Conservation (phyloP, 192 early-diverging fungal species). For the Jimgerdemannia flammicorona region DNA sequence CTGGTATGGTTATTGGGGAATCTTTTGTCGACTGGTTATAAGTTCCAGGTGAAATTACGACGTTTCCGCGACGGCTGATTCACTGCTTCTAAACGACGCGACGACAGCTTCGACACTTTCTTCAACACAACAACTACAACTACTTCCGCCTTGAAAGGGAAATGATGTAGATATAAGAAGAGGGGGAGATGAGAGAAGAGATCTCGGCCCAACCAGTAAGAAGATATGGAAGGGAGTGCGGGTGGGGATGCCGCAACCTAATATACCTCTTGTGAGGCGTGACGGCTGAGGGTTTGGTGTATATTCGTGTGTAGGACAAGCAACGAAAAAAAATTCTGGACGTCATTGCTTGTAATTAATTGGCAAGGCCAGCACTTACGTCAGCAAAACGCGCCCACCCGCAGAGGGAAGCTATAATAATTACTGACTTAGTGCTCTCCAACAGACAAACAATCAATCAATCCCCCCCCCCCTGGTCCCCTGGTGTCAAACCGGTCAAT, state of each 20-base stretch:
- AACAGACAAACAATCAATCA: neutral
- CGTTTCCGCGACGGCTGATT: neutral
- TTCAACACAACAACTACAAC: neutral
- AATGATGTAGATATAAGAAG: neutral
- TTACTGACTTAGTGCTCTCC: neutral
- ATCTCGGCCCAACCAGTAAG: neutral
- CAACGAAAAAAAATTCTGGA: too few relatives aligned
- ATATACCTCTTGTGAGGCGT: too few relatives aligned
- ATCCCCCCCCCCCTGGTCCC: neutral
- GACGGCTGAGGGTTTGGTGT: too few relatives aligned
- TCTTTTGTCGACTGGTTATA: neutral
- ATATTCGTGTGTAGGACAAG: too few relatives aligned
- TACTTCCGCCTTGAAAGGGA: neutral
- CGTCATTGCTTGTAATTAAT: too few relatives aligned
- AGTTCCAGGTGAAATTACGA: neutral
- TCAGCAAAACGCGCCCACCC: too few relatives aligned
- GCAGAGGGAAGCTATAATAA: neutral
- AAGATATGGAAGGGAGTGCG: neutral
- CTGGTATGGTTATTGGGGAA: neutral
- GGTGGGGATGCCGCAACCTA: neutral
- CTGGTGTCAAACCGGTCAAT: neutral
- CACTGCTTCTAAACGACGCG: neutral
- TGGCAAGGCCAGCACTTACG: too few relatives aligned
- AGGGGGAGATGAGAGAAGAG: neutral
- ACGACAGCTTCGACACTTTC: neutral